These are phyloP conservation scores for Aspergillus fijiensis DNA, from an alignment of 2,329 filamentous ascomycete genomes.

Conservation along the genomic window DNA sequence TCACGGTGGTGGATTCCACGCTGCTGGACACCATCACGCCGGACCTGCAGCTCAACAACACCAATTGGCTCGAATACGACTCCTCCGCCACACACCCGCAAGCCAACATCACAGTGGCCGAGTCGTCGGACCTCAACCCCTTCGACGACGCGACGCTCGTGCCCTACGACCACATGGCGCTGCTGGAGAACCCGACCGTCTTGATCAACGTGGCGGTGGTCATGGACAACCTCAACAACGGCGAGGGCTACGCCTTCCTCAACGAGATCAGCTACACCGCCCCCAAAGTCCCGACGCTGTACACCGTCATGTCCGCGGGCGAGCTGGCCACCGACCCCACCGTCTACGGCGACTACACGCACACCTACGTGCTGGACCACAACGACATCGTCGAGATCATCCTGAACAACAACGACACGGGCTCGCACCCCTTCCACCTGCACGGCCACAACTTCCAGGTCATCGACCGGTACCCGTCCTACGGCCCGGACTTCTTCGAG, in stretches of 20 bases:
- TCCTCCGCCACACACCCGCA: slow-evolving; percentile 48
- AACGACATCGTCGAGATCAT: slow-evolving; percentile 46
- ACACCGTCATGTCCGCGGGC: slow-evolving; percentile 26
- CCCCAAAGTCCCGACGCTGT: slow-evolving; percentile 28
- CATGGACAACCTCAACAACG: slow-evolving; percentile 50
- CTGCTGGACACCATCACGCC: slow-evolving; percentile 35
- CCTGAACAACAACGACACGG: slow-evolving; percentile 45
- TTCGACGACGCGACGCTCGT: slow-evolving; percentile 73
- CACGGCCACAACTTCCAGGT: slow-evolving; percentile 67
- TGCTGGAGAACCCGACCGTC: slow-evolving; percentile 60
- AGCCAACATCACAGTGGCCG: slow-evolving; percentile 27
- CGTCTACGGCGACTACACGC: slow-evolving; percentile 66
- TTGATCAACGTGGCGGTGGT: slow-evolving; percentile 70
- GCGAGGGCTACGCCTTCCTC: slow-evolving; percentile 37
- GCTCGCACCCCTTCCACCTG: slow-evolving; percentile 52
- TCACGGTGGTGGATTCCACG: slow-evolving; percentile 34
- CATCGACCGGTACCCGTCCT: slow-evolving; percentile 56
- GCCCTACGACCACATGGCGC: slow-evolving; percentile 64
- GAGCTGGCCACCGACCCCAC: slow-evolving; percentile 53
- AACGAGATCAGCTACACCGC: slow-evolving; percentile 29
- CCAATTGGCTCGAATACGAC: slow-evolving; percentile 64
- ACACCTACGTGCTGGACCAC: slow-evolving; percentile 47
- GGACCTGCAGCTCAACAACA: slow-evolving; percentile 40
- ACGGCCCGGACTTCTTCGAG: slow-evolving; percentile 59
- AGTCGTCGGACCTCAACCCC: slow-evolving; percentile 55